These are phyloP conservation scores for Astrothelium macrocarpum DNA, from an alignment of 495 filamentous ascomycete genomes.

Conservation along the genomic window DNA sequence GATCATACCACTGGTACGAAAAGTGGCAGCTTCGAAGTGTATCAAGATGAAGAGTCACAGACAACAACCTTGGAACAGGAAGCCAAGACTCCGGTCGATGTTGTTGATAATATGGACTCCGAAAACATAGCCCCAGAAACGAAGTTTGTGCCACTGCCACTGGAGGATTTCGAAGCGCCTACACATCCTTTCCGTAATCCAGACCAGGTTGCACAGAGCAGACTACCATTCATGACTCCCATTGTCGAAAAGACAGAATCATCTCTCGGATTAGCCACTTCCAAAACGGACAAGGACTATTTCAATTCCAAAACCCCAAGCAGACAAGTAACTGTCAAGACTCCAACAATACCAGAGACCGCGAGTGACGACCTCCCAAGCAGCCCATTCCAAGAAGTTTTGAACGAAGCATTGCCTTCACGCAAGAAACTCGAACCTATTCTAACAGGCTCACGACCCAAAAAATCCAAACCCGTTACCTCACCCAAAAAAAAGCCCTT, in stretches of 20 bases:
- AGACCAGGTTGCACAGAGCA: constrained; percentile 66
- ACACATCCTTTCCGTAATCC: constrained; percentile 67
- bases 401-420: constrained; percentile 23
- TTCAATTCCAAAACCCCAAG: constrained; percentile 65
- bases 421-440: background rate
- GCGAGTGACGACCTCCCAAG: constrained; percentile 50
- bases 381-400: constrained; percentile 59
- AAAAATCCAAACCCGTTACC: constrained; percentile 20
- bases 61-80: background rate
- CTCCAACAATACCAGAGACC: constrained; percentile 33
- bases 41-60: constrained; percentile 15
- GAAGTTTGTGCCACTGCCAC: constrained; percentile 58
- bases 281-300: constrained; percentile 40
- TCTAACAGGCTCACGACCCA: background rate
- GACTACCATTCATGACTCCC: constrained; percentile 95
- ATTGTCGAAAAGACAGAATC: constrained; percentile 93
- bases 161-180: constrained; percentile 73
- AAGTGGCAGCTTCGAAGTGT: constrained; percentile 6
- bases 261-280: constrained; percentile 58
- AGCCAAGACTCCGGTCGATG: constrained; percentile 28
- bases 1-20: background rate
- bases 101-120: constrained; percentile 25
- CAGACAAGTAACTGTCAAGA: constrained; percentile 37
- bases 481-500: constrained; percentile 16
- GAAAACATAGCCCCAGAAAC: constrained; percentile 33